These are phyloP conservation scores for Curvularia sp. DNA, from an alignment of 2,329 filamentous ascomycete species.

Conservation along the genomic window DNA sequence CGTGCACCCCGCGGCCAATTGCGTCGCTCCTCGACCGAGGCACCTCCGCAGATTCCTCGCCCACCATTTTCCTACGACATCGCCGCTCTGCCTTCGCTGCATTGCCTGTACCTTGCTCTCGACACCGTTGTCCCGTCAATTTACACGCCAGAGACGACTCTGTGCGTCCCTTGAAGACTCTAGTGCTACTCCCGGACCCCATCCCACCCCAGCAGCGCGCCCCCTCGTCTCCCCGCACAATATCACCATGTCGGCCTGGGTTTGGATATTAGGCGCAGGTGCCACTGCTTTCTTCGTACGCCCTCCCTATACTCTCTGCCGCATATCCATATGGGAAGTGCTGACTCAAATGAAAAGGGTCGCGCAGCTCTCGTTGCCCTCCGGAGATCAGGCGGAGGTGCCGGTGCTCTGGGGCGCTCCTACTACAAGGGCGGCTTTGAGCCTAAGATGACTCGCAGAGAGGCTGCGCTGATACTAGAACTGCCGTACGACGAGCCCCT, in stretches of 20 bases:
- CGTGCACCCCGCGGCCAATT: constrained; percentile 22
- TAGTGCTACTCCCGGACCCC: not conserved
- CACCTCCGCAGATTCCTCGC: constrained; percentile 29
- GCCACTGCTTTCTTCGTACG: constrained; percentile 70
- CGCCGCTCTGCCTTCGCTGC: not conserved
- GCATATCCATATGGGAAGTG: not conserved
- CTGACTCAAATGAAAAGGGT: constrained; percentile 64
- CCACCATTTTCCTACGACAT: constrained; percentile 9
- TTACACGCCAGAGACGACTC: not conserved
- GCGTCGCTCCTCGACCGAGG: constrained; percentile 27
- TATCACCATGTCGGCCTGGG: constrained; percentile 63
- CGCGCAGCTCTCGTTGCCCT: constrained; percentile 90
- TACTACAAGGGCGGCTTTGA: constrained; percentile 99
- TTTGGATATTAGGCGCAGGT: constrained; percentile 67
- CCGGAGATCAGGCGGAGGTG: constrained; percentile 74
- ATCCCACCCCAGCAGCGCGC: not conserved
- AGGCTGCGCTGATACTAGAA: constrained; percentile 88
- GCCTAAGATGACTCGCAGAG: constrained; percentile 87
- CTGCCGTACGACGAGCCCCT: constrained; percentile 71
- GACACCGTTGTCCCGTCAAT: not conserved
- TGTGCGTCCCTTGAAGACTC: not conserved
- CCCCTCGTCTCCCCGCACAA: not conserved
- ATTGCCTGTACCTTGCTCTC: not conserved
- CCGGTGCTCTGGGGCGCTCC: constrained; percentile 80
- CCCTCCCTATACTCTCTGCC: constrained; percentile 13